Conservation (phyloP, 257 asterid species). For the Solanum appendiculatum region DNA sequence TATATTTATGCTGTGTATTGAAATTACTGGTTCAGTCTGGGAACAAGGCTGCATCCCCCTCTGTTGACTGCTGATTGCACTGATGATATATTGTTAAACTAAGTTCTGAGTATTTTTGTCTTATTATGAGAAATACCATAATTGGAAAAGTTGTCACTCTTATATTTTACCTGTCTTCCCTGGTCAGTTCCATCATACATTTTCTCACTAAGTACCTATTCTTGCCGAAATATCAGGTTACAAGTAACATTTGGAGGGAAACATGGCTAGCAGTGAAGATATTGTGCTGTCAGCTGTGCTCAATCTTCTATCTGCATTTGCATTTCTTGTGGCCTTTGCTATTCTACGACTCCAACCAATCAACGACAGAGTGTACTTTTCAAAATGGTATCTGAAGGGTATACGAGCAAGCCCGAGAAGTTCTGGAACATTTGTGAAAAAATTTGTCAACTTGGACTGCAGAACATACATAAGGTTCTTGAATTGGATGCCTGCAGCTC, state of each 20-base stretch:
- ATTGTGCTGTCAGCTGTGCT: conserved; percentile 59
- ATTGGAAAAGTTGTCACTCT: not conserved
- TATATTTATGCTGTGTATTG: not conserved
- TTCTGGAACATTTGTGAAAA: conserved; percentile 31
- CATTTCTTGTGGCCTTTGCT: conserved; percentile 69
- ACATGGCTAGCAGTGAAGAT: conserved; percentile 64
- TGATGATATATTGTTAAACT: not conserved
- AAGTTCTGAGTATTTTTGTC: not conserved
- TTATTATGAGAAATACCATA: not conserved
- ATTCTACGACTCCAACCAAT: conserved; percentile 72
- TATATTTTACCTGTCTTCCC: not conserved
- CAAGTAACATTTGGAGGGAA: not conserved
- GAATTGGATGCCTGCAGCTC: conserved; percentile 90
- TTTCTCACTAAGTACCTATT: not conserved
- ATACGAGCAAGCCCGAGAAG: conserved; percentile 51
- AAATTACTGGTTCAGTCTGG: not conserved
- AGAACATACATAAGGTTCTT: conserved; percentile 51
- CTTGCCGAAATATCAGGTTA: not conserved
- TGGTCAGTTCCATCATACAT: not conserved
- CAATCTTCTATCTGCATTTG: conserved; percentile 63
- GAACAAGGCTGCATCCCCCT: not conserved
- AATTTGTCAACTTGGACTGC: conserved; percentile 41
- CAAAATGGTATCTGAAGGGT: conserved; percentile 82
- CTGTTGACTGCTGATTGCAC: not conserved
- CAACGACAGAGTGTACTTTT: conserved; percentile 66